A percentile compares a stretch with the other conserved stretches of the same genome.
Conservation (phyloP, 192 early-diverging fungal genomes). For the Jimgerdemannia flammicorona region DNA sequence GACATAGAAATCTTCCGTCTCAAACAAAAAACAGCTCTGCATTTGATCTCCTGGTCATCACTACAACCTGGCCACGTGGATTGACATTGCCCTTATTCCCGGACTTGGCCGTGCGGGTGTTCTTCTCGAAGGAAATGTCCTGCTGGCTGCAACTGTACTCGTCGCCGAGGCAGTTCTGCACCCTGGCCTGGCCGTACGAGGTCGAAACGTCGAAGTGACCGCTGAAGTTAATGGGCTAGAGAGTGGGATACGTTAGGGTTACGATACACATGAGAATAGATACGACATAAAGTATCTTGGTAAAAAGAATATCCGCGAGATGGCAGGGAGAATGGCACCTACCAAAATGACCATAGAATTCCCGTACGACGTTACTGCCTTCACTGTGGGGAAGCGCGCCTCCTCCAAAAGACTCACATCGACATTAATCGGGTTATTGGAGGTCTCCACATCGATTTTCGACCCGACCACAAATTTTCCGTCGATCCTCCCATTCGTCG, state of each 20-base stretch:
- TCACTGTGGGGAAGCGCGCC: neutral
- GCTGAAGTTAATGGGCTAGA: neutral
- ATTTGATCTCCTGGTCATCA: neutral
- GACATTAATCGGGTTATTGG: neutral
- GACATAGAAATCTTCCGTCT: neutral
- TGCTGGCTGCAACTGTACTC: neutral
- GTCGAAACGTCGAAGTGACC: neutral
- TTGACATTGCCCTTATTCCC: neutral
- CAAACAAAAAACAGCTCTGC: neutral
- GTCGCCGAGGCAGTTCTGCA: neutral
- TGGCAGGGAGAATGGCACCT: neutral
- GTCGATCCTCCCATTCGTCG: neutral
- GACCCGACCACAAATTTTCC: neutral
- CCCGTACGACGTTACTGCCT: neutral
- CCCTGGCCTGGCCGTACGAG: neutral
- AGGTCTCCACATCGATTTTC: neutral
- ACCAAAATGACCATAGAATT: neutral
- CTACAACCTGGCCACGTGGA: neutral
- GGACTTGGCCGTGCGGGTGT: neutral
- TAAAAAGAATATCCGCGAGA: neutral
- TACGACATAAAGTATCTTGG: no score
- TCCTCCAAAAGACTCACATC: neutral
- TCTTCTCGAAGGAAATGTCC: neutral
- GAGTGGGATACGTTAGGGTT: neutral
- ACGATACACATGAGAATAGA: neutral